Evolutionary conservation across 2,329 filamentous ascomycete species (phyloP), one percentile per base, ranked within the genome.

Genomic region (Ramularia collo-cygni): DNA sequence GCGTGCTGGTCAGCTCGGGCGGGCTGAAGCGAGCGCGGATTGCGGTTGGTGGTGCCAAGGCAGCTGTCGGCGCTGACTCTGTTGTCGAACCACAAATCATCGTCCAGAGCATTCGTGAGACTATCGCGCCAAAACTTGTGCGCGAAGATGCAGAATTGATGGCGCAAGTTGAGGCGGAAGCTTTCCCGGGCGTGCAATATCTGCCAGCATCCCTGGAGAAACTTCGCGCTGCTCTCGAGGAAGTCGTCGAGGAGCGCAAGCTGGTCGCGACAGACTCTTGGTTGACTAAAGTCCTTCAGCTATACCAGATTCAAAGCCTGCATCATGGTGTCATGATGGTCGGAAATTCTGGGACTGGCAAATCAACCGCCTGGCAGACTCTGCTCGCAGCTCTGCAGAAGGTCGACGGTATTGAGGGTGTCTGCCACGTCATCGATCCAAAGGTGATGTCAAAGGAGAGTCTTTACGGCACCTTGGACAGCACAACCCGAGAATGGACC

Each of bases 261-360:
- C 76, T 94, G 10, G 86, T 95, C 7, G 84, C 93, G 52, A 95
- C 82, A 43, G 89, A 96, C 40, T 81, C 82, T 33, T 99, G 93
- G 93, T 88, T 96, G 78, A 92, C 86, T 42, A 99, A 99, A 68
- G 81, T 94, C 24, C 74, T 98, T 7, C 92, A 99, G 63, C 76
- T 98, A 2, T 96, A 95, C 62, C 92, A 99, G 63, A 99, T 99
- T 48, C 92, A 96, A 64, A 85, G 82, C 51, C 88, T 98, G 43
- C 92, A 99, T 58, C 92, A 99, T 54, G 92, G 92, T 82, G 92
- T 99, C 18, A 99, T 99, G 93, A 96, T 98, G 92, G 92, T 99
- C 8, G 92, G 92, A 48, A 88, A 86, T 58, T 95, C 93, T 19
- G 92, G 93, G n/a, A 84, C 90, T 32, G 93, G 93, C 60, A 99